Evolutionary conservation across 108 stramenopile species (phyloP).

Genomic region (Nitzschia palea): DNA sequence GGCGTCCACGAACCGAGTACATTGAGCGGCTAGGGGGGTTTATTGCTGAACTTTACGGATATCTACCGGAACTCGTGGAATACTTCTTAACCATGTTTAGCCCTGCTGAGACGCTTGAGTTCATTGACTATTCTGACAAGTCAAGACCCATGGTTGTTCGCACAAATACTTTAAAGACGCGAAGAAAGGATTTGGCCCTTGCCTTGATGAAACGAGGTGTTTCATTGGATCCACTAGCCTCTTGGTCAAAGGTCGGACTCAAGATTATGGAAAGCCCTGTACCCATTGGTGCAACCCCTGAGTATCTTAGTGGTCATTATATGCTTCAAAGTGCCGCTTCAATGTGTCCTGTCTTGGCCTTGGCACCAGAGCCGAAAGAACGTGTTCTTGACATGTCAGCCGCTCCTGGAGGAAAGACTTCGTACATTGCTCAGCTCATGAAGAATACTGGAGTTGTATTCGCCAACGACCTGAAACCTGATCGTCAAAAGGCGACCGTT

Average conservation of each 20-base stretch:
- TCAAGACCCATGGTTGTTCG: conserved; percentile 95
- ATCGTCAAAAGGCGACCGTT: conserved; percentile 96
- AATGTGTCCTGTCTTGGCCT: conserved; percentile 96
- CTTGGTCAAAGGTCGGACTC: conserved; percentile 98
- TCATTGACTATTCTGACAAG: conserved; percentile 94
- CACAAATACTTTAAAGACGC: conserved; percentile 97
- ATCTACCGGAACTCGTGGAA: conserved; percentile 93
- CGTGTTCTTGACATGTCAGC: conserved; percentile 95
- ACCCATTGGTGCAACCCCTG: conserved; percentile 99
- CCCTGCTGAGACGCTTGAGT: conserved; percentile 93
- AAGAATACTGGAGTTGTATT: conserved; percentile 93
- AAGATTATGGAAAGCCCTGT: conserved; percentile 97
- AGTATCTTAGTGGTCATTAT: conserved; percentile 98
- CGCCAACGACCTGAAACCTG: conserved; percentile 94
- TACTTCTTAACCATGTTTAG: conserved; percentile 94
- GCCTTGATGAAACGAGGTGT: conserved; percentile 98
- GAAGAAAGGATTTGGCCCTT: conserved; percentile 95
- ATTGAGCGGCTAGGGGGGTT: conserved; percentile 87
- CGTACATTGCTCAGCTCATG: conserved; percentile 98
- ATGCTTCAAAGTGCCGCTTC: conserved; percentile 99
- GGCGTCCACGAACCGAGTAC: conserved; percentile 90
- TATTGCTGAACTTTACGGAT: conserved; percentile 94
- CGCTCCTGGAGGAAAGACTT: conserved; percentile 98
- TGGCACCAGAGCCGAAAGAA: conserved; percentile 93
- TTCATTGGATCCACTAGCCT: conserved; percentile 93